phyloP scores from a whole-genome alignment of 495 filamentous ascomycete genomes.

The Cryomyces minteri region DNA sequence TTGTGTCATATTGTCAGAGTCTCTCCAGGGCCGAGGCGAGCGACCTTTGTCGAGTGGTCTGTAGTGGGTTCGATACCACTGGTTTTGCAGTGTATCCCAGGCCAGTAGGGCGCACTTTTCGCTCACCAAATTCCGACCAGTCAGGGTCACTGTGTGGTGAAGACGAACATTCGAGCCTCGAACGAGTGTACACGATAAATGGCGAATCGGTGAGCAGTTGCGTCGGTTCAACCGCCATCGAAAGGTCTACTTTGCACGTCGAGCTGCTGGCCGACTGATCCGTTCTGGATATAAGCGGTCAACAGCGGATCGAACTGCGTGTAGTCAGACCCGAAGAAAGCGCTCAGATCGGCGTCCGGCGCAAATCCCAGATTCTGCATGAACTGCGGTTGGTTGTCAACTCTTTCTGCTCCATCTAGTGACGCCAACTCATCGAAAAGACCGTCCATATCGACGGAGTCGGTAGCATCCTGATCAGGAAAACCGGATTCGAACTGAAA shows the following conservation, averaged over 20 bases:
- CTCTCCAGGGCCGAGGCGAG: too few species aligned
- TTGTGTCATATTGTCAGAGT: too few species aligned
- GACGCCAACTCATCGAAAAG: constrained; percentile 46
- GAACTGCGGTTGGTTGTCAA: constrained; percentile 14
- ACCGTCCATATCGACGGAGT: constrained; percentile 31
- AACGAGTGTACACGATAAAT: too few species aligned
- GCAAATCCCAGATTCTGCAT: constrained; percentile 21
- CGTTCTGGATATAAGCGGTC: neutral
- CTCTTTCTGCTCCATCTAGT: constrained; percentile 34
- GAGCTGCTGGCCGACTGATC: neutral
- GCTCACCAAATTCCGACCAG: too few species aligned
- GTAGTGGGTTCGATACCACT: too few species aligned
- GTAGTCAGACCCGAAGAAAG: constrained; percentile 10
- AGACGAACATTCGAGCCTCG: too few species aligned
- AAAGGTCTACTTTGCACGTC: neutral
- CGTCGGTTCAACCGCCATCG: neutral
- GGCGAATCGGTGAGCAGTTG: too few species aligned
- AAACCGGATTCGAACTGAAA: too few species aligned
- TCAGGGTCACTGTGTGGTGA: too few species aligned
- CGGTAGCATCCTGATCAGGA: neutral
- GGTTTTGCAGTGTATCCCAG: too few species aligned
- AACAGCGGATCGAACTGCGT: constrained; percentile 9
- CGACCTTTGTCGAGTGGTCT: too few species aligned
- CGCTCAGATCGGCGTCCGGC: constrained; percentile 22
- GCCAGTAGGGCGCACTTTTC: too few species aligned